Evolutionary conservation across 345 rosid species (phyloP).

Genomic region (Geranium rotundifolium): DNA sequence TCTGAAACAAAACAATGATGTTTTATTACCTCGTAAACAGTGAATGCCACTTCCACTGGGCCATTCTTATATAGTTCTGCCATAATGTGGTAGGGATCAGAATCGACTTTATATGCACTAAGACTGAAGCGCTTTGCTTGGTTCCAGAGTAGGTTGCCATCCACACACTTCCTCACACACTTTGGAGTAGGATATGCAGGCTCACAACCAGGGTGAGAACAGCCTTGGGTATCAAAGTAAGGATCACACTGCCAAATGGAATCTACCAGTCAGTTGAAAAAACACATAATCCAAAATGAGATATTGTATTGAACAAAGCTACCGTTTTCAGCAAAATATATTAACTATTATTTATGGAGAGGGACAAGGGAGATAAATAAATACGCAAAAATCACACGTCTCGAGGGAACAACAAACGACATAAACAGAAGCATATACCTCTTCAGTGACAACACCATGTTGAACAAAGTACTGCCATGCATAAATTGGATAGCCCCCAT

Average conservation of each 20-base stretch:
- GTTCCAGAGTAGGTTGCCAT: conserved; percentile 60
- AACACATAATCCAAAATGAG: too few relatives aligned
- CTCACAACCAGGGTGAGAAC: conserved; percentile 97
- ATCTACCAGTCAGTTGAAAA: neutral
- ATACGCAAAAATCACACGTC: too few relatives aligned
- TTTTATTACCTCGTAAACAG: conserved; percentile 79
- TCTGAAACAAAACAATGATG: too few relatives aligned
- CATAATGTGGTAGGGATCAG: conserved; percentile 67
- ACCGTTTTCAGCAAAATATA: neutral
- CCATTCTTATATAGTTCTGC: conserved; percentile 79
- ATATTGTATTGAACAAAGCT: neutral
- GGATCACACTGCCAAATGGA: conserved; percentile 63
- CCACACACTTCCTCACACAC: conserved; percentile 63
- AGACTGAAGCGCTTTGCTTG: conserved; percentile 70
- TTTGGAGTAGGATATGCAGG: conserved; percentile 78
- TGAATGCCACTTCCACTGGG: conserved; percentile 87
- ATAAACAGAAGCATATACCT: conserved; percentile 33
- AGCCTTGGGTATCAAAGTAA: conserved; percentile 74
- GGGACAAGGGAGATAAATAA: too few relatives aligned
- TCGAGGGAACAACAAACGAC: too few relatives aligned
- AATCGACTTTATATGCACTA: conserved; percentile 52
- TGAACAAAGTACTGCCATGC: conserved; percentile 79
- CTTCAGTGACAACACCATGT: conserved; percentile 83
- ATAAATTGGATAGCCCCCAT: conserved; percentile 70
- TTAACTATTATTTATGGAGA: too few relatives aligned